Evolutionary conservation across 371 early-diverging fungal species (phyloP).

Genomic region (Smittium culicis): DNA sequence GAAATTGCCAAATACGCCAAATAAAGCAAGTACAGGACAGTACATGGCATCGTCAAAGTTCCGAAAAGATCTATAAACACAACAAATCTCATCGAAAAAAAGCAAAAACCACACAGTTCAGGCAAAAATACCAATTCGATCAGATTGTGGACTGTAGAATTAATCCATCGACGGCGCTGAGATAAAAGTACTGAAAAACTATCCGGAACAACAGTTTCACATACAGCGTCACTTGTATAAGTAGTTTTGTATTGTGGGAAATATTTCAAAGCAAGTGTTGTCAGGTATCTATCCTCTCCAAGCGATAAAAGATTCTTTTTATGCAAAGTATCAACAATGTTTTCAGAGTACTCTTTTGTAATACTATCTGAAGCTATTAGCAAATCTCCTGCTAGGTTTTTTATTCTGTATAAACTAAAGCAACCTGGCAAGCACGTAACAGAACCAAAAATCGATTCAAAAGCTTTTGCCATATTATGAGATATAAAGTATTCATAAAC

Average conservation of each 20-base stretch:
- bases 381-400: conserved; percentile 69
- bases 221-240: conserved; percentile 90
- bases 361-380: conserved; percentile 81
- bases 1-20: conserved; percentile 42
- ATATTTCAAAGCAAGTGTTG: conserved; percentile 95
- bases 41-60: conserved; percentile 81
- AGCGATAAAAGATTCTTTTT: conserved; percentile 73
- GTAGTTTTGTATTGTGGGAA: conserved; percentile 95
- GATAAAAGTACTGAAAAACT: conserved; percentile 84
- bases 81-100: conserved; percentile 95
- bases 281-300: conserved; percentile 81
- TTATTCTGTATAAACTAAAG: conserved; percentile 89
- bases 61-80: conserved; percentile 85
- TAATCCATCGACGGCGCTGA: conserved; percentile 95
- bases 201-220: conserved; percentile 93
- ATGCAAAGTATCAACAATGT: conserved; percentile 93
- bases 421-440: conserved; percentile 93
- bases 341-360: conserved; percentile 86
- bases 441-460: conserved; percentile 95
- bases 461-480: conserved; percentile 93
- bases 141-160: conserved; percentile 91
- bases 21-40: conserved; percentile 65
- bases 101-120: conserved; percentile 89
- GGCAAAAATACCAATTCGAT: conserved; percentile 74
- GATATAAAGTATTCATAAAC: conserved; percentile 98